Evolutionary conservation across 1,284 basidiomycete genomes (phyloP).

Genomic region (Marasmius fiardii): DNA sequence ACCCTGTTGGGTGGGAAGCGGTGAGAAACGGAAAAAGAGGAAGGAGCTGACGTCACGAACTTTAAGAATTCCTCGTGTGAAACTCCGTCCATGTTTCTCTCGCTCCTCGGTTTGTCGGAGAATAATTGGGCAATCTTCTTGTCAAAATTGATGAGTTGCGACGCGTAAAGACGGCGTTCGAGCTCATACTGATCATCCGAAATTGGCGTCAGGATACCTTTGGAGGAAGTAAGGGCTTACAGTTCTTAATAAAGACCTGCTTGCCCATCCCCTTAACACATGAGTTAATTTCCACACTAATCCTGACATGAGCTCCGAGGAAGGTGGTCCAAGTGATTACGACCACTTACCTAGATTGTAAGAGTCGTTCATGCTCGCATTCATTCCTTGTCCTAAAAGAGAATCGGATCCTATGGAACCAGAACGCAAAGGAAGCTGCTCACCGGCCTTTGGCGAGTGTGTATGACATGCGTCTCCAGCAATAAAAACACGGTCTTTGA

Average conservation of each 20-base stretch:
- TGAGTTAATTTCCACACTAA: constrained; percentile 75
- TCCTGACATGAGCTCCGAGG: not conserved
- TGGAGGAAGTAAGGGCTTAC: constrained; percentile 39
- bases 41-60: constrained; percentile 29
- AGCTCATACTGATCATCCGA: constrained; percentile 52
- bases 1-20: constrained; percentile 32
- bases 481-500: constrained; percentile 73
- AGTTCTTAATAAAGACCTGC: constrained; percentile 64
- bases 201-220: not conserved
- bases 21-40: not conserved
- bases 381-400: constrained; percentile 62
- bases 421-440: not conserved
- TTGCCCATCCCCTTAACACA: constrained; percentile 70
- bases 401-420: not conserved
- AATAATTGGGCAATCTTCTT: constrained; percentile 72
- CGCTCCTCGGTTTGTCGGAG: constrained; percentile 68
- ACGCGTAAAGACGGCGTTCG: constrained; percentile 72
- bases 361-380: constrained; percentile 81
- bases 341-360: constrained; percentile 61
- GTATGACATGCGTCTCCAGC: constrained; percentile 83
- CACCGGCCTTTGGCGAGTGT: constrained; percentile 77
- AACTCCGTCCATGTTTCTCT: constrained; percentile 56
- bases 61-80: constrained; percentile 62
- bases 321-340: not conserved
- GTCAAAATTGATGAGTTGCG: constrained; percentile 82